Conservation (phyloP, 345 rosid genomes). For the Viola odorata region DNA sequence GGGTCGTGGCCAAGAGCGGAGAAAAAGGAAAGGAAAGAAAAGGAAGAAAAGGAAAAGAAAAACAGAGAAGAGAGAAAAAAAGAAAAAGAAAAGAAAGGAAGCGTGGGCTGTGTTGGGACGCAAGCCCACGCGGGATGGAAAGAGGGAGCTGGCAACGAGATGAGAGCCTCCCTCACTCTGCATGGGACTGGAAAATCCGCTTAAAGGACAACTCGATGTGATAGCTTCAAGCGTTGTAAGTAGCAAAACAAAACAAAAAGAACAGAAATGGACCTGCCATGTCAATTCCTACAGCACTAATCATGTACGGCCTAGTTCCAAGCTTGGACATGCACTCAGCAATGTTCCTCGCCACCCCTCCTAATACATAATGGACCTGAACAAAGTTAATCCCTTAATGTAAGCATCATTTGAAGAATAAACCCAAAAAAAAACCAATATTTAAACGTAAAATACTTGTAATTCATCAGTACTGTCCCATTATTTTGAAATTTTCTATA, state of each 20-base stretch:
- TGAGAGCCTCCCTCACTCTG: constrained; percentile 15
- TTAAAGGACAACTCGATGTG: constrained; percentile 36
- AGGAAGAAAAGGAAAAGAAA: no score
- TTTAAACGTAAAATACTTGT: not conserved
- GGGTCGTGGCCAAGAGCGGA: no score
- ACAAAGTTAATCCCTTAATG: not conserved
- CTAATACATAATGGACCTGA: constrained; percentile 61
- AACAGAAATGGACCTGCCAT: constrained; percentile 69
- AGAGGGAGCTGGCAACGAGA: constrained; percentile 34
- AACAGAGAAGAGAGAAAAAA: no score
- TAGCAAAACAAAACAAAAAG: no score
- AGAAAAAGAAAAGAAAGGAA: no score
- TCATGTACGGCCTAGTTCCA: constrained; percentile 64
- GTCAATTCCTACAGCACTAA: constrained; percentile 74
- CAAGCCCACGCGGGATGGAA: no score
- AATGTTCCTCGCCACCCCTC: constrained; percentile 89
- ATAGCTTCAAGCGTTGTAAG: constrained; percentile 17
- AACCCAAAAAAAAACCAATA: not conserved
- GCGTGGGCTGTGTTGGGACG: no score
- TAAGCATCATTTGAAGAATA: not conserved
- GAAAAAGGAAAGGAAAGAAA: no score
- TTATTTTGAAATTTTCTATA: no score
- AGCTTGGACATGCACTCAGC: constrained; percentile 86
- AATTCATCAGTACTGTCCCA: not conserved
- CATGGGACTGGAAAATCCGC: constrained; percentile 17